Evolutionary conservation across 208 protist species (phyloP).

Genomic region (Trypanosoma congolense): DNA sequence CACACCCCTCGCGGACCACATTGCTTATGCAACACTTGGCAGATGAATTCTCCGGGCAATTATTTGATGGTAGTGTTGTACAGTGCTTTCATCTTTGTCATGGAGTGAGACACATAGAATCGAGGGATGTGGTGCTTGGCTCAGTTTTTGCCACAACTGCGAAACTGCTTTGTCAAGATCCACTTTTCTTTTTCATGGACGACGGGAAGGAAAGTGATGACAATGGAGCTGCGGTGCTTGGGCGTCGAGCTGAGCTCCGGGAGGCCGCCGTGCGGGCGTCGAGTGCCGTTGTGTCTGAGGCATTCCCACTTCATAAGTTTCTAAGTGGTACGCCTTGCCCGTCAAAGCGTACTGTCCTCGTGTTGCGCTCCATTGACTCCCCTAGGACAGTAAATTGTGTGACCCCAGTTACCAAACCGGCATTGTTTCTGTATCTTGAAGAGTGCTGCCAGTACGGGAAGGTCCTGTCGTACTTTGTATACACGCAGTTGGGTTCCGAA

Average conservation of each 20-base stretch:
- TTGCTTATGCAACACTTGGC: constrained; percentile 56
- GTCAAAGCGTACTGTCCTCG: constrained; percentile 26
- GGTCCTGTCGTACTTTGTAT: constrained; percentile 65
- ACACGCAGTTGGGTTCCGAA: constrained; percentile 9
- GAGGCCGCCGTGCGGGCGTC: constrained; percentile 1
- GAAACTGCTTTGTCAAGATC: constrained; percentile 9
- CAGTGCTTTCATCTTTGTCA: constrained; percentile 28
- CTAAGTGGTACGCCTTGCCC: background rate
- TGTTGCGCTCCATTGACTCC: constrained; percentile 30
- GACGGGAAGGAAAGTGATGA: background rate
- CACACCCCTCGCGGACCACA: constrained; percentile 20
- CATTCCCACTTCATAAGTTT: constrained; percentile 23
- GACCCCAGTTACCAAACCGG: constrained; percentile 25
- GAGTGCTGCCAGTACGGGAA: constrained; percentile 76
- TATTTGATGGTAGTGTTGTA: constrained; percentile 68
- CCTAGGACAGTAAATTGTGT: constrained; percentile 26
- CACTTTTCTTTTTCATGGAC: constrained; percentile 7
- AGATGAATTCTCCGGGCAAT: constrained; percentile 48
- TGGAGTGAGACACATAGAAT: background rate
- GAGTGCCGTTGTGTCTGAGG: background rate
- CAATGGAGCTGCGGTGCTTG: background rate
- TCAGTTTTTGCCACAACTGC: constrained; percentile 10
- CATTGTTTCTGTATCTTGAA: constrained; percentile 42
- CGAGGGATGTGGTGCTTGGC: background rate
- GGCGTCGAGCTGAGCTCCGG: background rate